Evolutionary conservation across 2,329 filamentous ascomycete species (phyloP), one percentile per base, ranked within the genome.

Genomic region (Neodidymelliopsis sp.): DNA sequence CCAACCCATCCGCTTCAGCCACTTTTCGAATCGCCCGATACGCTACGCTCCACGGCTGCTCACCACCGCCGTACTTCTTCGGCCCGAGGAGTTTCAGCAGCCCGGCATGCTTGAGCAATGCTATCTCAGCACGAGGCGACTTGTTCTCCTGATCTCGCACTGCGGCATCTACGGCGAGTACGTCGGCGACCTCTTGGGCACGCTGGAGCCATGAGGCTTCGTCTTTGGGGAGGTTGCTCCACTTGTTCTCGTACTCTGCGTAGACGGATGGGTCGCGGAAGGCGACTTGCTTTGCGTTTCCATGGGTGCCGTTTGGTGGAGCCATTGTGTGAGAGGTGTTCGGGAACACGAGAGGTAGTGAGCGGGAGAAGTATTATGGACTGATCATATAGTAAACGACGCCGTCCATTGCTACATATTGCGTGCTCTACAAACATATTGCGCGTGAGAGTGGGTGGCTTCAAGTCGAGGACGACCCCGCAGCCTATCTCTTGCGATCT

Each of bases 21-120:
- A 88, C 81, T 49, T 86, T 83, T 0, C 84, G 76, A 20, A 87
- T 85, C 0, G 73, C 75, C 59, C 81, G 81, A 58, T 84, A 87
- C 0, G 75, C 84, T 2, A 84, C 75, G 22, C 75, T 74, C 81
- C 81, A 83, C 2, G 69, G 64, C 59, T 84, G 75, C 6, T 73
- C 80, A 28, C 80, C 81, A 8, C 81, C 81, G 11, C 81, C 81
- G 54, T 79, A 81, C 46, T 76, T 73, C 56, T 70, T 72, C 0
- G 77, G 76, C 0, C 80, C 81, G 0, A 83, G 69, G 3, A 81
- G 53, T 51, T 81, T 82, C 7, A 79, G 62, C 9, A 84, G 54
- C 1, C 79, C 79, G 0, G 80, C 71, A 30, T 78, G 71, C 56
- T 84, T 84, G 9, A 84, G 70, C 1, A 84, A 67, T 0, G 74